Conservation (phyloP, 2,329 filamentous ascomycete species). For the Mollisiaceae sp. region DNA sequence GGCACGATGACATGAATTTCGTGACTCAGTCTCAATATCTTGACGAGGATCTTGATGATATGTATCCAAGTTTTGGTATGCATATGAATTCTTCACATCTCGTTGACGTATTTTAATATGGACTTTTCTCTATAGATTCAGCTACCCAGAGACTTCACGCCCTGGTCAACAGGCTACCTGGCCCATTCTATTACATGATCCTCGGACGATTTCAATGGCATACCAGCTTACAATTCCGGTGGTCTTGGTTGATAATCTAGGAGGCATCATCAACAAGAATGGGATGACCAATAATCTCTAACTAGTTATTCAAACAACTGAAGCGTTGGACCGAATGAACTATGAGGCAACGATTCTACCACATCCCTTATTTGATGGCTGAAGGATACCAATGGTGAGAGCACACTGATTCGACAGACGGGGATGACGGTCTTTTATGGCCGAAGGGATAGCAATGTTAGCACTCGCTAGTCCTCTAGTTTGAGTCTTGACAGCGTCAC, state of each 20-base stretch:
- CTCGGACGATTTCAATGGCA: neutral
- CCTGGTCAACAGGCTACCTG: slow-evolving; percentile 4
- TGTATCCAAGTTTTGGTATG: neutral
- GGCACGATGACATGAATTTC: slow-evolving; percentile 42
- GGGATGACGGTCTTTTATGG: neutral
- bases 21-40: neutral
- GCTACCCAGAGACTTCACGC: neutral
- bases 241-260: neutral
- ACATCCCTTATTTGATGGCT: neutral
- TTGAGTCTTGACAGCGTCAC: neutral
- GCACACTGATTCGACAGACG: neutral
- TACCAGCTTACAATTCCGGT: neutral
- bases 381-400: neutral
- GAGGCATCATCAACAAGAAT: neutral
- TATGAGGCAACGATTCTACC: neutral
- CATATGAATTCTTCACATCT: neutral
- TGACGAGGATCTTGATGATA: neutral
- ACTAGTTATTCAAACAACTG: neutral
- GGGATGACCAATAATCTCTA: neutral
- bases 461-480: too few relatives aligned
- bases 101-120: neutral
- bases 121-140: neutral
- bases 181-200: neutral
- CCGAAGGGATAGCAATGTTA: neutral
- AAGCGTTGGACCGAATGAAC: neutral